A percentile compares a stretch with the other conserved stretches of the same genome.
phyloP scores from a whole-genome alignment of 2,329 filamentous ascomycete genomes.

The Ramichloridium luteum region DNA sequence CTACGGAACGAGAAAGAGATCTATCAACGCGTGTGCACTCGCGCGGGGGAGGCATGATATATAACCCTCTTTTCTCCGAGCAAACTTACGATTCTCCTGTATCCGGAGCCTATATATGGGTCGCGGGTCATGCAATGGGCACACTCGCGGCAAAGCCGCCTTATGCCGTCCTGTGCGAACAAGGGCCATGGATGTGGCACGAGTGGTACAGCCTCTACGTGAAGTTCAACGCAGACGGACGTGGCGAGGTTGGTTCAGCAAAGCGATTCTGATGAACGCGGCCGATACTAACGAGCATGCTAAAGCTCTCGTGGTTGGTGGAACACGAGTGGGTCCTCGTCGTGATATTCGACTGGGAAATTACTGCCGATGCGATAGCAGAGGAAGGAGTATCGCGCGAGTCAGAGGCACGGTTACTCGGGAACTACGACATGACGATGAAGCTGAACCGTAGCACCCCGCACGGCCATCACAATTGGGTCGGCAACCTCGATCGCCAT shows the following conservation, averaged over 20 bases:
- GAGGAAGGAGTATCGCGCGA: not conserved
- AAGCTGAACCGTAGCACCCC: no score
- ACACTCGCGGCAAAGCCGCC: not conserved
- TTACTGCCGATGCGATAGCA: no score
- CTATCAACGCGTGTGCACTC: no score
- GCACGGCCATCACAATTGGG: no score
- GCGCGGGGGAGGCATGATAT: no score
- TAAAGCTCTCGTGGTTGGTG: not conserved
- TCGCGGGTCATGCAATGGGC: no score
- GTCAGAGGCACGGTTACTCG: not conserved
- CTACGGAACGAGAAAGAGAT: no score
- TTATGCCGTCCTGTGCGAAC: not conserved
- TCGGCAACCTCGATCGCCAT: not conserved
- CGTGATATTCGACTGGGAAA: constrained; percentile 1
- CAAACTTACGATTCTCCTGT: no score
- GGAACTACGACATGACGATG: not conserved
- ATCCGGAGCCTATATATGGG: no score
- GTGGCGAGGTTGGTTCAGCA: not conserved
- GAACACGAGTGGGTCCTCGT: not conserved
- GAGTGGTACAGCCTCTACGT: not conserved
- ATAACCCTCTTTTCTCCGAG: no score
- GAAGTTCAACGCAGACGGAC: not conserved
- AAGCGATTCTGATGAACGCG: not conserved
- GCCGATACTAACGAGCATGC: not conserved
- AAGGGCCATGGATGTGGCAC: not conserved